A percentile compares a stretch with the other conserved stretches of the same genome.
Conservation (phyloP, 768 basidiomycete genomes). For the Boletales sp. region DNA sequence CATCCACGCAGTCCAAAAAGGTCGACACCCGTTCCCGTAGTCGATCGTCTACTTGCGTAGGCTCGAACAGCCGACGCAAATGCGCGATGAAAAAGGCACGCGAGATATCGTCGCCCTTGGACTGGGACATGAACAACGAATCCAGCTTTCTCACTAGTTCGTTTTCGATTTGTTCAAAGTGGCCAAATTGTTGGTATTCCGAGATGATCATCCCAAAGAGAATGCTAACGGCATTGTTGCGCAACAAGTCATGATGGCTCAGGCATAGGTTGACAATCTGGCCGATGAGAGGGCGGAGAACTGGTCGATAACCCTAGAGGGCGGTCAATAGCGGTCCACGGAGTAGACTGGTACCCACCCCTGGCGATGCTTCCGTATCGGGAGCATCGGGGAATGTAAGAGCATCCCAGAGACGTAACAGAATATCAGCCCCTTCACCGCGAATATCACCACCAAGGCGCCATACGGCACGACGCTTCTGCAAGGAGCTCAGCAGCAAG, state of each 20-base stretch:
- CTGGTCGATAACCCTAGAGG: slow-evolving; percentile 75
- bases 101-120: slow-evolving; percentile 86
- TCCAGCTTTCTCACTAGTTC: slow-evolving; percentile 91
- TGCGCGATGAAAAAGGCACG: slow-evolving; percentile 92
- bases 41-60: slow-evolving; percentile 73
- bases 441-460: slow-evolving; percentile 93
- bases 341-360: slow-evolving; percentile 44
- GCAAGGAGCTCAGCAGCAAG: slow-evolving; percentile 2
- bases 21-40: slow-evolving; percentile 72
- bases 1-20: slow-evolving; percentile 88
- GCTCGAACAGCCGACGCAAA: slow-evolving; percentile 85
- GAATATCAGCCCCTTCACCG: slow-evolving; percentile 81
- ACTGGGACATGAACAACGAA: slow-evolving; percentile 88
- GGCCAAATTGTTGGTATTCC: slow-evolving; percentile 78
- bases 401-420: slow-evolving; percentile 81
- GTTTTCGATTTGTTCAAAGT: slow-evolving; percentile 88
- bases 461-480: slow-evolving; percentile 97
- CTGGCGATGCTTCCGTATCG: slow-evolving; percentile 51
- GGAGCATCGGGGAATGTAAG: slow-evolving; percentile 71
- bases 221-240: slow-evolving; percentile 88
- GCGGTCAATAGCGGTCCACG: not conserved
- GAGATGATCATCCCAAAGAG: slow-evolving; percentile 95
- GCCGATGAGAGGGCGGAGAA: slow-evolving; percentile 80
- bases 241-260: slow-evolving; percentile 90
- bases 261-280: slow-evolving; percentile 89